Base-by-base conservation (phyloP, 495 filamentous ascomycete genomes). In the Penicillium coffeae region DNA sequence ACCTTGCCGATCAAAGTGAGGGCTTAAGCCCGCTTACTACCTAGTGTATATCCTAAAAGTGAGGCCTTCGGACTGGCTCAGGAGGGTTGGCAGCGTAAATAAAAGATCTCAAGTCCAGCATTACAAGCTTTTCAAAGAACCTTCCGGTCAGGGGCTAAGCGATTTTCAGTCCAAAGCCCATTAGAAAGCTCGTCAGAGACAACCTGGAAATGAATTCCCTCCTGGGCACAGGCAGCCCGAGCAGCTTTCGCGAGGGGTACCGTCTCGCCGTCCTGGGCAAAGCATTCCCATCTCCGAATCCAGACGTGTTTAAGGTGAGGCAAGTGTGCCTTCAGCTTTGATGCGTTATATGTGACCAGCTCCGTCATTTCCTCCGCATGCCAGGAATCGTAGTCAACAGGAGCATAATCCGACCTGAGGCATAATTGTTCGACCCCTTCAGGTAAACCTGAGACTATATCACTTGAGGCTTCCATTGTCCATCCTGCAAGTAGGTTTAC, bases 91-190 rank as follows among this genome's bases (percentile, higher is more conserved):
- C n/a, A n/a, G n/a, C n/a, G n/a, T n/a, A n/a, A n/a, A n/a, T n/a
- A n/a, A n/a, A n/a, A n/a, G n/a, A n/a, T n/a, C n/a, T n/a, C n/a
- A n/a, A n/a, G n/a, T n/a, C n/a, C n/a, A n/a, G n/a, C n/a, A n/a
- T n/a, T n/a, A n/a, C n/a, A n/a, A n/a, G n/a, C n/a, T n/a, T n/a
- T n/a, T n/a, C n/a, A n/a, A n/a, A n/a, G n/a, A n/a, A n/a, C n/a
- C n/a, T n/a, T n/a, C n/a, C n/a, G n/a, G n/a, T n/a, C n/a, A n/a
- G n/a, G n/a, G n/a, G n/a, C n/a, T n/a, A n/a, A n/a, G n/a, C n/a
- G n/a, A n/a, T n/a, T n/a, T n/a, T 45, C 27, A 40, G 45, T 48
- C 45, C 45, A 48, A 13, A 48, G 19, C 10, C 45, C 45, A 22
- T 48, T 48, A 15, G 45, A 48, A 48, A 48, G 21, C 2, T 48